Percentiles rank a stretch among this genome's conserved stretches.
These are phyloP conservation scores for Rhodamnia argentea DNA, from an alignment of 345 rosid species.

Conservation along the genomic window DNA sequence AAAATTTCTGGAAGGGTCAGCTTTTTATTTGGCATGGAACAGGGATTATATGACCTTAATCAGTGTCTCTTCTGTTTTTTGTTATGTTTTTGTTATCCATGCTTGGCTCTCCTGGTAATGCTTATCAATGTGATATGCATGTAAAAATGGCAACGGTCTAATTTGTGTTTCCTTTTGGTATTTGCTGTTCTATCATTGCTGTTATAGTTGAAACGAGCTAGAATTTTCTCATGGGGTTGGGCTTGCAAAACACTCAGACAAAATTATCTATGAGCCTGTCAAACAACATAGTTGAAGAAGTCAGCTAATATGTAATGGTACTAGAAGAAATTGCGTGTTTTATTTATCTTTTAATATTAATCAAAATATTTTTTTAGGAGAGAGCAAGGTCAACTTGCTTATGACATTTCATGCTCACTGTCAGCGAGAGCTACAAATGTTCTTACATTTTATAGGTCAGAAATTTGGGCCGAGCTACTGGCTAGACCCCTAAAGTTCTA, in stretches of 20 bases:
- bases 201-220: not conserved
- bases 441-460: not conserved
- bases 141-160: not conserved
- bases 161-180: not conserved
- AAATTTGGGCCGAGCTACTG: not conserved
- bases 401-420: not conserved
- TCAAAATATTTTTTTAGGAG: not conserved
- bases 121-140: not conserved
- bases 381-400: not conserved
- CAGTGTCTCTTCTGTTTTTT: not conserved
- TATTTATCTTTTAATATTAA: not conserved
- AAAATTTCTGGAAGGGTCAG: not conserved
- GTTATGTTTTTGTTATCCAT: not conserved
- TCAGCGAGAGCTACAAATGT: not conserved
- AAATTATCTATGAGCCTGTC: not conserved
- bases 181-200: not conserved
- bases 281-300: not conserved
- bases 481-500: not conserved
- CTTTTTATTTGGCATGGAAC: not conserved
- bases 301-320: not conserved
- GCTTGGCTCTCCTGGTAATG: not conserved
- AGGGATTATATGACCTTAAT: not conserved
- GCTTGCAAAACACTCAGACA: not conserved
- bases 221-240: not conserved
- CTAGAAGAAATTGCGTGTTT: not conserved